Conservation (phyloP, 371 early-diverging fungal genomes). For the Parasitella parasitica region DNA sequence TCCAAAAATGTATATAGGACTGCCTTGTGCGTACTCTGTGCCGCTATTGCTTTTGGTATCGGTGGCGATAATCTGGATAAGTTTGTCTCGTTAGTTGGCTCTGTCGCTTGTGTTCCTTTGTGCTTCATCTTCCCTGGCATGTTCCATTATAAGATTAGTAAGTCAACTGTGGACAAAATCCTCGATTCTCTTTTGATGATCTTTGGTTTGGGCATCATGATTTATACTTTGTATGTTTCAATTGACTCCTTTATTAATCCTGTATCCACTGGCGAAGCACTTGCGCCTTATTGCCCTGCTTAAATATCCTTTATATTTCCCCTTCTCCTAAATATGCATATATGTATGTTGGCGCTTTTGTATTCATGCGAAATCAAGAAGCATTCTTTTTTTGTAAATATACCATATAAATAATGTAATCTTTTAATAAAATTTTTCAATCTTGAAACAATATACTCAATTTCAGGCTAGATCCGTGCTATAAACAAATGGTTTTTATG, state of each 20-base stretch:
- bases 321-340: not conserved
- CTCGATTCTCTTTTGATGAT: conserved; percentile 44
- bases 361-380: not conserved
- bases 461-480: too few species aligned
- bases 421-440: not conserved
- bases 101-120: conserved; percentile 52
- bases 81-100: conserved; percentile 62
- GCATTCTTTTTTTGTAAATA: not conserved
- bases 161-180: conserved; percentile 20
- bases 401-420: not conserved
- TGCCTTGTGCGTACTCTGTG: conserved; percentile 47
- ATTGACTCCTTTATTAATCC: conserved; percentile 29
- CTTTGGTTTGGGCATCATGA: conserved; percentile 57
- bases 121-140: conserved; percentile 73
- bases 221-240: conserved; percentile 36
- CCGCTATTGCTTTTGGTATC: conserved; percentile 54
- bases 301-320: not conserved
- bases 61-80: conserved; percentile 73
- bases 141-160: conserved; percentile 62
- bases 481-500: too few species aligned
- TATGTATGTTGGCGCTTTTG: not conserved
- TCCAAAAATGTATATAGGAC: conserved; percentile 66
- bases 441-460: too few species aligned
- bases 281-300: conserved; percentile 3
- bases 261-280: not conserved